Evolutionary conservation across 179 eudicot genomes (phyloP).

Genomic region (Amaranthus tricolor): DNA sequence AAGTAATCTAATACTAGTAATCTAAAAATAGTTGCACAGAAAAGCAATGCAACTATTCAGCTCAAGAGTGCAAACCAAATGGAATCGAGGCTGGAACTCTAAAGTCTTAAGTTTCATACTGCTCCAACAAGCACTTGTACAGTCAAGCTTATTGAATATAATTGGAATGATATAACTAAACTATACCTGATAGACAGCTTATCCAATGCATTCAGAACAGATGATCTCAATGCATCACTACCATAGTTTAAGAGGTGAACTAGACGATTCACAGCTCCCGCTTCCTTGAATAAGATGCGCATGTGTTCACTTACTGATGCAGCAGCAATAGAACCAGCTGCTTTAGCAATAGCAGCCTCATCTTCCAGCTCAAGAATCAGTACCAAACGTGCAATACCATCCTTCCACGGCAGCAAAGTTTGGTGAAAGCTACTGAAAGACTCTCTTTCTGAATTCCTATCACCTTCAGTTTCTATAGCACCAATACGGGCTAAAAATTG

Average conservation of each 20-base stretch:
- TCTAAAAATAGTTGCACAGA: no score
- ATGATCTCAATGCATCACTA: conserved; percentile 40
- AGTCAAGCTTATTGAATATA: neutral
- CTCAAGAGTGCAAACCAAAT: no score
- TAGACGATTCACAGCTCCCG: conserved; percentile 68
- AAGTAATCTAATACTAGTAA: no score
- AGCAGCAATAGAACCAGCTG: conserved; percentile 70
- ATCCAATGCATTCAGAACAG: conserved; percentile 63
- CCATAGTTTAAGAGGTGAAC: conserved; percentile 44
- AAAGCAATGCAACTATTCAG: no score
- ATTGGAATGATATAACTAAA: neutral
- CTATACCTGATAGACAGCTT: conserved; percentile 63
- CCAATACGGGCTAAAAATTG: conserved; percentile 85
- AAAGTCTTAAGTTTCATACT: neutral
- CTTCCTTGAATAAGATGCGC: conserved; percentile 69
- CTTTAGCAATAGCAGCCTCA: conserved; percentile 63
- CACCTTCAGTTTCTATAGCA: conserved; percentile 68
- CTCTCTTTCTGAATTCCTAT: conserved; percentile 27
- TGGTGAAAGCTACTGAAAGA: conserved; percentile 31
- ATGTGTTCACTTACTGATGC: conserved; percentile 59
- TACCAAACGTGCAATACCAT: conserved; percentile 85
- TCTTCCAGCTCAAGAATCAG: conserved; percentile 82
- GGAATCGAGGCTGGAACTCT: no score
- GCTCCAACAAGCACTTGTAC: neutral
- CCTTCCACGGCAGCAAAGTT: conserved; percentile 70